A percentile compares a stretch with the other conserved stretches of the same genome.
Conservation (phyloP, 306 rosid species). For the Pyrus pyrifolia region DNA sequence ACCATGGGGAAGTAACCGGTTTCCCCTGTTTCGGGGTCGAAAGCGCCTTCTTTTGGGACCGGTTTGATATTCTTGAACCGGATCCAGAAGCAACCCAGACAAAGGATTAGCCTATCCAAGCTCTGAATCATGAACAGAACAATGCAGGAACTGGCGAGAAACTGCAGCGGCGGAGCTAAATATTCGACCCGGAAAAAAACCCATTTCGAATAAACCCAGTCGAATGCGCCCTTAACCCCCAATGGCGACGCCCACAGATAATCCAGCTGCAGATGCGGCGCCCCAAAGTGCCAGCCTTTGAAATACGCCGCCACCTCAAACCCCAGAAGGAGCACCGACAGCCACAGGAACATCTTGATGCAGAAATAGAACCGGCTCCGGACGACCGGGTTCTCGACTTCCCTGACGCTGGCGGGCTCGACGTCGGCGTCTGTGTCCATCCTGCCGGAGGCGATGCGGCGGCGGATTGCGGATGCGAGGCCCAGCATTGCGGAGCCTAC, state of each 20-base stretch:
- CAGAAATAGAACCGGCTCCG: slow-evolving; percentile 55
- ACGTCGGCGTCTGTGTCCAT: slow-evolving; percentile 50
- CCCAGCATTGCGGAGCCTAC: slow-evolving; percentile 61
- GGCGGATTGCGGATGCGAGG: slow-evolving; percentile 52
- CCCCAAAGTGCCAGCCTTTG: slow-evolving; percentile 71
- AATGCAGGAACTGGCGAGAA: slow-evolving; percentile 65
- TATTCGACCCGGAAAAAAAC: slow-evolving; percentile 58
- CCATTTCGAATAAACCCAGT: slow-evolving; percentile 62
- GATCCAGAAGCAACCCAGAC: slow-evolving; percentile 91
- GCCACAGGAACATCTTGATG: slow-evolving; percentile 53
- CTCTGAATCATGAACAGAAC: slow-evolving; percentile 72
- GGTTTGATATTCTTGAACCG: slow-evolving; percentile 67
- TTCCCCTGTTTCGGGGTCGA: slow-evolving; percentile 68
- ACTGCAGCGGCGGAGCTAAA: slow-evolving; percentile 81
- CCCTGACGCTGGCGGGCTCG: slow-evolving; percentile 30
- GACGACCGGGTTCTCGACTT: slow-evolving; percentile 43
- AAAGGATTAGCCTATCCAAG: slow-evolving; percentile 65
- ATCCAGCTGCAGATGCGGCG: slow-evolving; percentile 37
- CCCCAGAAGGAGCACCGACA: slow-evolving; percentile 49
- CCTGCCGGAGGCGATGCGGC: slow-evolving; percentile 66
- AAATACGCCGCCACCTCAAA: slow-evolving; percentile 70
- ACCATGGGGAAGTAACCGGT: slow-evolving; percentile 76
- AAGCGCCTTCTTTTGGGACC: slow-evolving; percentile 40
- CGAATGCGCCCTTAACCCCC: slow-evolving; percentile 48
- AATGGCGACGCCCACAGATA: slow-evolving; percentile 46